Evolutionary conservation across 768 basidiomycete species (phyloP).

Genomic region (Lyophyllum semitale): DNA sequence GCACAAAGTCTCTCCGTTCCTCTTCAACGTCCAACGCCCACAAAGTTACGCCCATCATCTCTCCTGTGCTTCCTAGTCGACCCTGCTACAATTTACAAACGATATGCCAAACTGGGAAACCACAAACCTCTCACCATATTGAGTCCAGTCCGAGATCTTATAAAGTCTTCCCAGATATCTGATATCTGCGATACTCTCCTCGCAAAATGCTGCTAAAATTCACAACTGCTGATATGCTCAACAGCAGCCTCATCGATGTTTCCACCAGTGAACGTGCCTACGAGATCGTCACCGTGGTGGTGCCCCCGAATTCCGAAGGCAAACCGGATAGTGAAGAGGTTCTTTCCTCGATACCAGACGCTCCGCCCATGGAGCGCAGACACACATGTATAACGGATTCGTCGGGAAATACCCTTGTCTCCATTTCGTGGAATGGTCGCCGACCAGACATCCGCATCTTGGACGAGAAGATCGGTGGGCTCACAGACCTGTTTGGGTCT

Average conservation of each 20-base stretch:
- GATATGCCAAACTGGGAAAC: constrained; percentile 47
- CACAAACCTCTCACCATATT: constrained; percentile 40
- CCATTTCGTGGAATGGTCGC: constrained; percentile 55
- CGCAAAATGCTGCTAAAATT: constrained; percentile 58
- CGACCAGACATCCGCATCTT: constrained; percentile 53
- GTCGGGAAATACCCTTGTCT: constrained; percentile 41
- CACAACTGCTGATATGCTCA: constrained; percentile 57
- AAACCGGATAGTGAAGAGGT: constrained; percentile 23
- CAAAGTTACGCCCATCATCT: neutral
- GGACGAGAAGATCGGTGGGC: constrained; percentile 50
- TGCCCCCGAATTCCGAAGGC: constrained; percentile 30
- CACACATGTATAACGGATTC: constrained; percentile 47
- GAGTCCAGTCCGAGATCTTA: constrained; percentile 22
- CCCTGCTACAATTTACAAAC: constrained; percentile 45
- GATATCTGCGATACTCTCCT: neutral
- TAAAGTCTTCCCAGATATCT: constrained; percentile 15
- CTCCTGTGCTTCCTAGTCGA: neutral
- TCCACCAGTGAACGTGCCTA: constrained; percentile 51
- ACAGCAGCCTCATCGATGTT: constrained; percentile 54
- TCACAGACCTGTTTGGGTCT: constrained; percentile 59
- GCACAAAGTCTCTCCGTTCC: constrained; percentile 6
- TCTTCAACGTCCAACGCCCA: neutral
- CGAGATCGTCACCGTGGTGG: constrained; percentile 47
- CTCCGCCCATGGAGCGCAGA: constrained; percentile 24
- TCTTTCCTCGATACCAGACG: neutral